These are phyloP conservation scores for Corniculantispora saksenae DNA, from an alignment of 2,329 filamentous ascomycete genomes.

Conservation along the genomic window DNA sequence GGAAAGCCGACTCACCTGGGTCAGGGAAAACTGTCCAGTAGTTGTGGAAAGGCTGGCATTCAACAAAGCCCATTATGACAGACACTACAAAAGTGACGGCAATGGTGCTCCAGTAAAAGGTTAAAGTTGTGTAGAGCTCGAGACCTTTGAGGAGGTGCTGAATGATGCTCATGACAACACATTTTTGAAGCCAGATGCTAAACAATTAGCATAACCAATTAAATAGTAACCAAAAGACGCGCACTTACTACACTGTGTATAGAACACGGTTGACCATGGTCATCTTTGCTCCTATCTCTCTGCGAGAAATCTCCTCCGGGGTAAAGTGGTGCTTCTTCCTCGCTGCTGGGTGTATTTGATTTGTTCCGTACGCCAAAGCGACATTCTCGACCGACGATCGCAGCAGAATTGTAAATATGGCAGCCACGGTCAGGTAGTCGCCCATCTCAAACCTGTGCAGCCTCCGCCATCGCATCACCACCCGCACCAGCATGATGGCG, in stretches of 20 bases:
- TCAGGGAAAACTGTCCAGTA: not conserved
- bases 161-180: not conserved
- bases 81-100: not conserved
- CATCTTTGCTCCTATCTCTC: not conserved
- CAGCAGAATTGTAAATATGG: not conserved
- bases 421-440: not conserved
- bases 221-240: not conserved
- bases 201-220: not conserved
- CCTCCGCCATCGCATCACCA: not conserved
- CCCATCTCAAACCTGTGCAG: not conserved
- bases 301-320: not conserved
- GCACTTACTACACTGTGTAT: not conserved
- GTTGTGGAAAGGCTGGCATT: not conserved
- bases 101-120: not conserved
- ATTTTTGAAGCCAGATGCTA: constrained; percentile 1
- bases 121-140: not conserved
- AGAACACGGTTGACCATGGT: not conserved
- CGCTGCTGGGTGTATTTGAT: not conserved
- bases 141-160: not conserved
- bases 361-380: not conserved
- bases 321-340: not conserved
- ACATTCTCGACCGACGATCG: not conserved
- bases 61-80: not conserved
- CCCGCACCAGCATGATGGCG: not conserved
- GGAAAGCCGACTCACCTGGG: not conserved